Evolutionary conservation across 164 flowering plant genomes (phyloP).

Genomic region (Kalanchoe fedtschenkoi): DNA sequence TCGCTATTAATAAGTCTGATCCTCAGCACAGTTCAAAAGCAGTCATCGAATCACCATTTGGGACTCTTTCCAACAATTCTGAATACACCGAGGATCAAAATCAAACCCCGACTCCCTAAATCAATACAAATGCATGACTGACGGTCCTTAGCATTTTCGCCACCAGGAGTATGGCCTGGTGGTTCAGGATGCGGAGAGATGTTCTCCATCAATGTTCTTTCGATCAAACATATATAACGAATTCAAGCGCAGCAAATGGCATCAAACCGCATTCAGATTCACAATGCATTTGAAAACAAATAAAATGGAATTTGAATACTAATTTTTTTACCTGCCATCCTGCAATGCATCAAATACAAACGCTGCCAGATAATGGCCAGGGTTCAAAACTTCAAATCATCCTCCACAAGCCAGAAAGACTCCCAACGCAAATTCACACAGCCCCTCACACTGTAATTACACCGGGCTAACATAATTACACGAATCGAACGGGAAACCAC

Average conservation of each 20-base stretch:
- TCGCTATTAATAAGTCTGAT: too few species aligned
- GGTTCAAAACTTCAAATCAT: slow-evolving; percentile 53
- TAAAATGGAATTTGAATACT: background rate
- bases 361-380: slow-evolving; percentile 61
- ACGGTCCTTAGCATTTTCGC: background rate
- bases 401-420: slow-evolving; percentile 49
- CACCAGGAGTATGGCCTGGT: too few species aligned
- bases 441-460: slow-evolving; percentile 44
- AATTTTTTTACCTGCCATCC: slow-evolving; percentile 59
- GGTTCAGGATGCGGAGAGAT: too few species aligned
- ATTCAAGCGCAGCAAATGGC: background rate
- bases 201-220: background rate
- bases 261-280: background rate
- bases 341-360: slow-evolving; percentile 74
- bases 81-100: too few species aligned
- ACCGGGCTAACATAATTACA: slow-evolving; percentile 13
- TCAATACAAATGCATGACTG: too few species aligned
- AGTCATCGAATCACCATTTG: too few species aligned
- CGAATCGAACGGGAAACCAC: slow-evolving; percentile 11
- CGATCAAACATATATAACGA: background rate
- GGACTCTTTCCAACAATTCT: too few species aligned
- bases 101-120: too few species aligned
- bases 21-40: too few species aligned
- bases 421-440: slow-evolving; percentile 83
- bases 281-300: background rate